Evolutionary conservation across 257 asterid genomes (phyloP).

Genomic region (Osmanthus fragrans): DNA sequence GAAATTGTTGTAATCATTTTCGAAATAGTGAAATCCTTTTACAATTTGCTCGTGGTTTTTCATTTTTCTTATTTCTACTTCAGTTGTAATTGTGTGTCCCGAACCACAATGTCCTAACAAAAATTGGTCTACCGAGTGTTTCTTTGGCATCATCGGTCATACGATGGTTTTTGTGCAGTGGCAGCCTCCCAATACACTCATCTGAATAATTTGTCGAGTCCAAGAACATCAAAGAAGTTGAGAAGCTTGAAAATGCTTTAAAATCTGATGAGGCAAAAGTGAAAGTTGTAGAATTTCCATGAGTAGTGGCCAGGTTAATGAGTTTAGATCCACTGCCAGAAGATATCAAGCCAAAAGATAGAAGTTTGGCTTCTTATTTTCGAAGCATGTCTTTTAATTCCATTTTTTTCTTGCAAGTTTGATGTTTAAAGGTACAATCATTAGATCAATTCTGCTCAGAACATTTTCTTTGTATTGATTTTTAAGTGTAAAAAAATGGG

Average conservation of each 20-base stretch:
- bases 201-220: conserved; percentile 33
- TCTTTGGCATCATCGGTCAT: conserved; percentile 39
- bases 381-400: conserved; percentile 57
- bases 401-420: conserved; percentile 38
- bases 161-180: conserved; percentile 36
- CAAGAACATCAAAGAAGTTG: not conserved
- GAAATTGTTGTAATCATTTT: no score
- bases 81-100: no score
- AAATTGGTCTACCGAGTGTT: conserved; percentile 25
- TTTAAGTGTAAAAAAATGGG: no score
- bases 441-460: no score
- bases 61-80: no score
- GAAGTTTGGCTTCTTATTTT: conserved; percentile 39
- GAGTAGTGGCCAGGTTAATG: conserved; percentile 65
- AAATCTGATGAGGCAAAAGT: not conserved
- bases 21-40: no score
- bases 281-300: conserved; percentile 30
- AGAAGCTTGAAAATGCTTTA: not conserved
- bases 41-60: no score
- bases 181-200: conserved; percentile 26
- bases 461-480: no score
- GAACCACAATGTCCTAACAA: no score
- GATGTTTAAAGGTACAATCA: conserved; percentile 12
- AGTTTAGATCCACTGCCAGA: conserved; percentile 58
- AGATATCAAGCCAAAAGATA: conserved; percentile 10